Conservation (phyloP, 139 green algal genomes). For the Closterium sp. region DNA sequence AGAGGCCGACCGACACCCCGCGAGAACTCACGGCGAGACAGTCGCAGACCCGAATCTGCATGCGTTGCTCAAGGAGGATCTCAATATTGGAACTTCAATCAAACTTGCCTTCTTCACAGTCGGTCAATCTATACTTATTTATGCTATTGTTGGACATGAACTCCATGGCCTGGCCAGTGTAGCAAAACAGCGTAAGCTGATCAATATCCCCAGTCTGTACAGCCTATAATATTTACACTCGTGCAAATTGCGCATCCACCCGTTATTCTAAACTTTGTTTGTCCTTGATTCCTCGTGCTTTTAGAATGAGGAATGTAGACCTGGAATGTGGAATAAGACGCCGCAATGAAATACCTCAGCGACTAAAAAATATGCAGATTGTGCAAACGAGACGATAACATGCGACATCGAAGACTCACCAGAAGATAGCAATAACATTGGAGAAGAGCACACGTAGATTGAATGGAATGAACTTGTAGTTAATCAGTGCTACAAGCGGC, state of each 20-base stretch:
- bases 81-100: background rate
- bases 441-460: constrained; percentile 73
- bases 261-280: background rate
- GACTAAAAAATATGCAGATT: background rate
- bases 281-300: background rate
- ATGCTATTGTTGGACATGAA: no score
- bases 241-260: background rate
- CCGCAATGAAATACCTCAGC: background rate
- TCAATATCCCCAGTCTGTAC: no score
- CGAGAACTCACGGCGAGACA: background rate
- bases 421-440: constrained; percentile 55
- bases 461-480: constrained; percentile 71
- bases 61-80: background rate
- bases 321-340: background rate
- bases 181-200: no score
- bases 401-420: background rate
- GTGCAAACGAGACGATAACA: background rate
- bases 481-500: constrained; percentile 68
- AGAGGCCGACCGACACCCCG: background rate
- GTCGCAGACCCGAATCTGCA: background rate
- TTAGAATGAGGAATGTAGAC: background rate
- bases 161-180: no score
- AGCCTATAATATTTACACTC: background rate
- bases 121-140: no score
- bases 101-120: no score